Evolutionary conservation across 148 eudicot species (phyloP).

Genomic region (Nepenthes gracilis): DNA sequence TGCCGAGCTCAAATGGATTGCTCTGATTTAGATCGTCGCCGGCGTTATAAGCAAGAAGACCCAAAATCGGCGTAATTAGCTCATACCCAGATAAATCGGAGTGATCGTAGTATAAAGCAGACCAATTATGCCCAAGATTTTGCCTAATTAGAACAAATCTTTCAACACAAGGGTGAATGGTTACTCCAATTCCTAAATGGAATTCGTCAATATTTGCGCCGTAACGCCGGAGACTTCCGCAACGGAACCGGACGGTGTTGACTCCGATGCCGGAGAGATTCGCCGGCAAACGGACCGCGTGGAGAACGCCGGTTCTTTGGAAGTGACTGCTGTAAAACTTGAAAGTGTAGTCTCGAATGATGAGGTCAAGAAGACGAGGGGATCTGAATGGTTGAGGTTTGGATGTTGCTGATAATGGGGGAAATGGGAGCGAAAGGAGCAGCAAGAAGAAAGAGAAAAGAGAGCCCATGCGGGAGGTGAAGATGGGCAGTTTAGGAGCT

Average conservation of each 20-base stretch:
- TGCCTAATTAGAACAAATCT: constrained; percentile 55
- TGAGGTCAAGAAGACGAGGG: constrained; percentile 57
- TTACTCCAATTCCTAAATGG: constrained; percentile 28
- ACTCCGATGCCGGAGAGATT: constrained; percentile 63
- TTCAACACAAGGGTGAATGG: constrained; percentile 58
- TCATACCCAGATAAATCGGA: constrained; percentile 49
- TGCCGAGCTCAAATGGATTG: constrained; percentile 53
- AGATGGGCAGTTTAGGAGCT: constrained; percentile 4
- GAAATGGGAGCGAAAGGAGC: constrained; percentile 16
- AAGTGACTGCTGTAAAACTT: constrained; percentile 18
- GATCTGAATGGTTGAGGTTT: constrained; percentile 34
- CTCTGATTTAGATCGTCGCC: constrained; percentile 30
- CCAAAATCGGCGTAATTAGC: constrained; percentile 69
- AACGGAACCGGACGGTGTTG: constrained; percentile 39
- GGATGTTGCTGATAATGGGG: constrained; percentile 5
- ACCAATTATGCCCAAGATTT: constrained; percentile 49
- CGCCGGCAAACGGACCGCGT: constrained; percentile 35
- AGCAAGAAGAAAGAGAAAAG: constrained; percentile 21
- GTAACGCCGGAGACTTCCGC: constrained; percentile 73
- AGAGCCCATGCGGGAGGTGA: constrained; percentile 39
- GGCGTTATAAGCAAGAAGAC: constrained; percentile 63
- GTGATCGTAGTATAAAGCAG: constrained; percentile 38
- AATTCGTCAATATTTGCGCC: constrained; percentile 64
- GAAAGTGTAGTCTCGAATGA: constrained; percentile 66
- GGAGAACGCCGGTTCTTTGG: constrained; percentile 44